Conservation (phyloP, 2,329 filamentous ascomycete genomes). For the Fusarium nygamai region DNA sequence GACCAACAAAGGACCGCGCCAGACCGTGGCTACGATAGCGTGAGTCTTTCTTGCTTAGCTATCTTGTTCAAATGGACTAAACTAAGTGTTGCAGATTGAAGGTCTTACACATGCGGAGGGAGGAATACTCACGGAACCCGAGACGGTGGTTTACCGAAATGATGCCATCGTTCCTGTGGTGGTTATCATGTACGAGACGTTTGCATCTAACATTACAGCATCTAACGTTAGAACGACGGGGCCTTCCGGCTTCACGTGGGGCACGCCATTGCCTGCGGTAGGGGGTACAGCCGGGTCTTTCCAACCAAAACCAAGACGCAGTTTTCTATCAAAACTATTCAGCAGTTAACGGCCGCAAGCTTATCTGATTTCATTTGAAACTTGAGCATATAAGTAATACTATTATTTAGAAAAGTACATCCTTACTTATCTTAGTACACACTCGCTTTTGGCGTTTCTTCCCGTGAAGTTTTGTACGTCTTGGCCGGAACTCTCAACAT, state of each 20-base stretch:
- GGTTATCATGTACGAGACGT: background rate
- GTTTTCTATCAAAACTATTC: background rate
- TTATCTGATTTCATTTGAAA: background rate
- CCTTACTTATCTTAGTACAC: accelerated
- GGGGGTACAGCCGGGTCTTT: no score
- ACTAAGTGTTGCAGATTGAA: background rate
- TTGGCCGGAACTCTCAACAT: background rate
- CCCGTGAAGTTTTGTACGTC: no score
- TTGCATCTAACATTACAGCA: no score
- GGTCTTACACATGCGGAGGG: background rate
- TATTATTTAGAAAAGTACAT: accelerated
- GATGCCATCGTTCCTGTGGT: conserved; percentile 16
- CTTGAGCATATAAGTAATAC: accelerated
- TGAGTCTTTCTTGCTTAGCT: background rate
- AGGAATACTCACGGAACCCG: background rate
- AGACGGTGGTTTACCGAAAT: conserved; percentile 16
- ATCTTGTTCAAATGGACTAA: background rate
- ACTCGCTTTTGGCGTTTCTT: accelerated
- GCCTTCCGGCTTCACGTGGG: background rate
- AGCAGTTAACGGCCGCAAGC: accelerated
- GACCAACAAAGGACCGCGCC: background rate
- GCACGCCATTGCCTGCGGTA: background rate
- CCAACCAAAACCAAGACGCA: no score
- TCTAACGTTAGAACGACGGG: no score
- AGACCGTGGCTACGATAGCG: background rate